Conservation (phyloP, 805 yeast species). For the Wickerhamiella dianesei region DNA sequence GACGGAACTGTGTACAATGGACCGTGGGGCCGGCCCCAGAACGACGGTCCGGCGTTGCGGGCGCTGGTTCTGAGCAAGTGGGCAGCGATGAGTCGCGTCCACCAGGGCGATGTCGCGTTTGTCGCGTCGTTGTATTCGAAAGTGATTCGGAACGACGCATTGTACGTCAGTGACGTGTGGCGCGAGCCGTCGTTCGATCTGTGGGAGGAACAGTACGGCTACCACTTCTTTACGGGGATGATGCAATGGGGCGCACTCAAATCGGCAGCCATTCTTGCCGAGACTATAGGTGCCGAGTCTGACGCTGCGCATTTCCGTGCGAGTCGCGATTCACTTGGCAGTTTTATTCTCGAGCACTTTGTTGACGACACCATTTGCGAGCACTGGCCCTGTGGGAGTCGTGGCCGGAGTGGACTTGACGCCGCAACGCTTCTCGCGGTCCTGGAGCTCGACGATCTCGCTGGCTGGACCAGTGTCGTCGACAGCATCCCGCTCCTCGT, state of each 20-base stretch:
- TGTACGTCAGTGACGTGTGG: slow-evolving; percentile 54
- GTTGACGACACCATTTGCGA: slow-evolving; percentile 7
- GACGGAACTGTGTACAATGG: slow-evolving; percentile 49
- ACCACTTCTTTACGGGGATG: slow-evolving; percentile 67
- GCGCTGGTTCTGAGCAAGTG: slow-evolving; percentile 49
- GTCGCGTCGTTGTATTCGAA: slow-evolving; percentile 30
- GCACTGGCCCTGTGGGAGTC: slow-evolving; percentile 6
- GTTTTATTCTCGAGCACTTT: slow-evolving; percentile 5
- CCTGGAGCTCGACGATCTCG: slow-evolving; percentile 8
- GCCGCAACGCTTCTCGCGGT: slow-evolving; percentile 10
- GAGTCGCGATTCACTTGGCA: neutral
- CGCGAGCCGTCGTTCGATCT: slow-evolving; percentile 57
- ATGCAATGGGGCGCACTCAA: slow-evolving; percentile 59
- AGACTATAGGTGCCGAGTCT: slow-evolving; percentile 6
- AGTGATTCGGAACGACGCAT: slow-evolving; percentile 55
- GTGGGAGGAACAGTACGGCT: slow-evolving; percentile 77
- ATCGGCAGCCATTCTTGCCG: slow-evolving; percentile 35
- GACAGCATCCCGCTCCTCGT: slow-evolving; percentile 9
- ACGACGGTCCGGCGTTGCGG: slow-evolving; percentile 87
- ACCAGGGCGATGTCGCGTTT: neutral
- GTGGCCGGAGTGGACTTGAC: slow-evolving; percentile 10
- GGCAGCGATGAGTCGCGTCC: slow-evolving; percentile 29
- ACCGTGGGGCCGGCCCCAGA: slow-evolving; percentile 90
- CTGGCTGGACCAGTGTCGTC: slow-evolving; percentile 11
- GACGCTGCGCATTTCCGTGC: slow-evolving; percentile 4